Evolutionary conservation across 352 stramenopile genomes (phyloP).

Genomic region (Pythium volutum): DNA sequence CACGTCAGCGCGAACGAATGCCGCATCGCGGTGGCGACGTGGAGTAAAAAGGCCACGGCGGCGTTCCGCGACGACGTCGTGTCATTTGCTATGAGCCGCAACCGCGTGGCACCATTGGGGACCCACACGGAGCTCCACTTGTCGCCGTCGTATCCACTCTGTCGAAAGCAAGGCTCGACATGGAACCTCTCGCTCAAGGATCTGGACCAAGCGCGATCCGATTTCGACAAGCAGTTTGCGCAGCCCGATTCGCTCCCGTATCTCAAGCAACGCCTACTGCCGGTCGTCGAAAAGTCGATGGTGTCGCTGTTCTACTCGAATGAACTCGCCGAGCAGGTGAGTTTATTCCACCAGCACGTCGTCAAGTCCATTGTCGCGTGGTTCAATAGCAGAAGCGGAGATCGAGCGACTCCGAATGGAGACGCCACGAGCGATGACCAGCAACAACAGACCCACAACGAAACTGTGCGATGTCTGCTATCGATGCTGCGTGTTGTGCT

Average conservation of each 20-base stretch:
- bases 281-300: conserved; percentile 74
- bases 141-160: conserved; percentile 77
- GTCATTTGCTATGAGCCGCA: conserved; percentile 48
- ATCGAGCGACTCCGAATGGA: neutral
- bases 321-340: conserved; percentile 76
- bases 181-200: conserved; percentile 70
- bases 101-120: conserved; percentile 63
- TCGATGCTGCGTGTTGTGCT: conserved; percentile 74
- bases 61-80: conserved; percentile 67
- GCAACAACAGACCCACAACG: neutral
- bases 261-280: conserved; percentile 49
- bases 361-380: conserved; percentile 73
- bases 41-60: conserved; percentile 36
- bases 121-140: conserved; percentile 76
- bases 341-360: conserved; percentile 74
- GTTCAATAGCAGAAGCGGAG: conserved; percentile 24
- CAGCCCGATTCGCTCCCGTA: conserved; percentile 30
- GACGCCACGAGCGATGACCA: neutral
- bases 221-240: conserved; percentile 79
- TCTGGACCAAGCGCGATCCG: conserved; percentile 51
- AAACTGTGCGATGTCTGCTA: conserved; percentile 41
- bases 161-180: conserved; percentile 63
- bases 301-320: conserved; percentile 62
- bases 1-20: conserved; percentile 59
- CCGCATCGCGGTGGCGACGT: conserved; percentile 64